Conservation (phyloP, 805 yeast genomes). For the Hermanozyma aechmeae region DNA sequence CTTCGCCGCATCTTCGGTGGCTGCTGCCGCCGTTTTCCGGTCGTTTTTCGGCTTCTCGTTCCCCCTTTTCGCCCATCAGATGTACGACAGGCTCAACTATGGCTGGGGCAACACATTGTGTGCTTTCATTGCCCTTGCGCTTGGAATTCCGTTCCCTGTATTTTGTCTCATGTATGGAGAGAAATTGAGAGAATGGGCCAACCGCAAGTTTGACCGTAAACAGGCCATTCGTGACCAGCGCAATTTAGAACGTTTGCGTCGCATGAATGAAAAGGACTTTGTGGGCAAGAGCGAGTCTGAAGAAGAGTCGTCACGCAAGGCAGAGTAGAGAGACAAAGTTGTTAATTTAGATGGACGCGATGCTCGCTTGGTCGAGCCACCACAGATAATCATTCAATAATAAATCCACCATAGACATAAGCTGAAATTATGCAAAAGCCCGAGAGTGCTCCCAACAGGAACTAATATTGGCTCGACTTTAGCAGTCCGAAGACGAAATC, state of each 20-base stretch:
- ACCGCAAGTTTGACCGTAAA: constrained; percentile 35
- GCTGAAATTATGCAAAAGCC: too few relatives aligned
- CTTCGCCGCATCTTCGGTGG: constrained; percentile 60
- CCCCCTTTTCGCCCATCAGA: constrained; percentile 53
- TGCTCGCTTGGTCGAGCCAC: too few relatives aligned
- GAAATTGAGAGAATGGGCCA: constrained; percentile 49
- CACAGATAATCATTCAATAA: too few relatives aligned
- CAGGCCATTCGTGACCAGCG: constrained; percentile 38
- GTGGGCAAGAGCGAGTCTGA: neutral
- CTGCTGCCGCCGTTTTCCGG: constrained; percentile 61
- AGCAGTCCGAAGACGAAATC: too few relatives aligned
- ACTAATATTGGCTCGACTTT: too few relatives aligned
- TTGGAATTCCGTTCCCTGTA: constrained; percentile 64
- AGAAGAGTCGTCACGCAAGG: neutral
- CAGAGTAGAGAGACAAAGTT: too few relatives aligned
- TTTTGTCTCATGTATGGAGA: constrained; percentile 51
- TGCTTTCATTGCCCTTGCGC: constrained; percentile 44
- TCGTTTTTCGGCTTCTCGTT: constrained; percentile 60
- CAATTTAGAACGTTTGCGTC: constrained; percentile 25
- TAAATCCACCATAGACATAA: too few relatives aligned
- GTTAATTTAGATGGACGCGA: too few relatives aligned
- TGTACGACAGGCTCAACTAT: constrained; percentile 50
- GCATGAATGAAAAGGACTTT: constrained; percentile 9
- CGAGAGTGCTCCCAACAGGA: too few relatives aligned
- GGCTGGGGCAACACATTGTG: constrained; percentile 68